Percentiles rank a stretch among this genome's conserved stretches.
Conservation (phyloP, 1,284 basidiomycete species). For the Xanthoconium separans region DNA sequence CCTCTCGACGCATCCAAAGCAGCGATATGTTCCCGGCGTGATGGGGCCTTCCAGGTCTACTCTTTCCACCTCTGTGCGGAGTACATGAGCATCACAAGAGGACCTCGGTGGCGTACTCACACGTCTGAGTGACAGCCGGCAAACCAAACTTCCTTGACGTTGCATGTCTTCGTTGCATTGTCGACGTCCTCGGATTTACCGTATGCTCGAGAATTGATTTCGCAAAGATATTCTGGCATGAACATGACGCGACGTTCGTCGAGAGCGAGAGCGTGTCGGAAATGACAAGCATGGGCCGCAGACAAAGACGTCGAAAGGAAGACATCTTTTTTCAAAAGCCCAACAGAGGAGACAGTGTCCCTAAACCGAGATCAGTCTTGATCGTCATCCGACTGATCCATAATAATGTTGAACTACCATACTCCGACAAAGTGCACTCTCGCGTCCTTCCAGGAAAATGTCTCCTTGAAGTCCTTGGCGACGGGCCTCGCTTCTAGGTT, state of each 20-base stretch:
- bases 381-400: background rate
- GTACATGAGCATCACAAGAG: background rate
- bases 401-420: conserved; percentile 29
- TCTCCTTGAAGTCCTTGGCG: conserved; percentile 34
- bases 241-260: conserved; percentile 43
- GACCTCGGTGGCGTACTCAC: conserved; percentile 17
- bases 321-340: conserved; percentile 23
- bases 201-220: conserved; percentile 1
- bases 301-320: conserved; percentile 23
- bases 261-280: conserved; percentile 43
- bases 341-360: conserved; percentile 37
- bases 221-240: conserved; percentile 37
- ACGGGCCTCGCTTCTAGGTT: conserved; percentile 12
- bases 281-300: conserved; percentile 31
- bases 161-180: conserved; percentile 11
- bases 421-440: conserved; percentile 42
- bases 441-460: conserved; percentile 34
- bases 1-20: conserved; percentile 31
- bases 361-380: background rate
- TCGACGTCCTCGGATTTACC: no score
- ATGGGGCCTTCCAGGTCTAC: no score
- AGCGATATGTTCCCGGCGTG: conserved; percentile 23
- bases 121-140: conserved; percentile 35
- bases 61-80: no score
- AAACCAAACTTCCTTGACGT: conserved; percentile 32